Base-by-base conservation (phyloP, 2,329 filamentous ascomycete genomes). In the Aplosporella prunicola region DNA sequence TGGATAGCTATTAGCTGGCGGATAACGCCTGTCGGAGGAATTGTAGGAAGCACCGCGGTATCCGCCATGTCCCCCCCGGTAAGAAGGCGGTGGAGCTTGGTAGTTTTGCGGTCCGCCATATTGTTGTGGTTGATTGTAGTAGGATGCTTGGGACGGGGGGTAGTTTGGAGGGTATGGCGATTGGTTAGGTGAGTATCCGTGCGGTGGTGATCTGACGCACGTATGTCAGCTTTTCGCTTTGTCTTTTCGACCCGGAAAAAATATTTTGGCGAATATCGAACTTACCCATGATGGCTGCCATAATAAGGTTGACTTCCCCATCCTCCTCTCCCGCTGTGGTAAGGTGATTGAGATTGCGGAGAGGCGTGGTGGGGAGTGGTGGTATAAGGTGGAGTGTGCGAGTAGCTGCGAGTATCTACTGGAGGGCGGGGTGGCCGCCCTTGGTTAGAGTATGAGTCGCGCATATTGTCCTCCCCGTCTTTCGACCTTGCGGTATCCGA, bases 31-130 rank as follows among this genome's bases (percentile, higher is more conserved):
- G 43, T 66, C 66, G 7, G 57, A 55, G 2, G 53, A 56, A 31
- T 61, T 63, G 50, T 72, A 76, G 39, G 74, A 69, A 41, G 69
- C 73, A 23, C 77, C 77, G 35, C 80, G 72, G 50, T 77, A 80
- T 11, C 67, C 64, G 25, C 59, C 58, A 46, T 63, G 58, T 4
- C 71, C 70, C 46, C 74, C 74, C 46, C 77, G 63, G 47, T 67
- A 67, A 11, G 64, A 47, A 54, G 56, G 59, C 24, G 57, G 61
- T 15, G 66, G 60, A 27, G 58, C 61, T 16, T 66, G 59, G 45
- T 64, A 69, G 28, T 71, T 68, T 1, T 69, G 69, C 9, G 76
- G 69, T 6, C 70, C 68, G 40, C 70, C 68, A 45, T 76, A 77
- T 15, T 64, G 58, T 43, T 63, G 63, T 44, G 67, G 70, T 11